A percentile compares a stretch with the other conserved stretches of the same genome.
Conservation (phyloP, 495 filamentous ascomycete genomes). For the Bombardia bombarda region DNA sequence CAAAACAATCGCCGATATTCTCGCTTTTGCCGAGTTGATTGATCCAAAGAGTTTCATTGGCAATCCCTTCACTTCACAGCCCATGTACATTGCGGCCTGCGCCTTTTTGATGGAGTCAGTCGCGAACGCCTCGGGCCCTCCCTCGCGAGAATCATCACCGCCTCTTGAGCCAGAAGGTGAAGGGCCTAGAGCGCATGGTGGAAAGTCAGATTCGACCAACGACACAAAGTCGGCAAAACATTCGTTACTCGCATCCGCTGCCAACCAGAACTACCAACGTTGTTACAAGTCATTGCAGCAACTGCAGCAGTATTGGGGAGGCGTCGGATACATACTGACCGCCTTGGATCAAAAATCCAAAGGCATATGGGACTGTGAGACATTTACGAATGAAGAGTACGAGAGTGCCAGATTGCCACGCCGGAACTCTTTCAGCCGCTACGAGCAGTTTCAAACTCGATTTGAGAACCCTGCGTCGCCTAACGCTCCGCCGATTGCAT, state of each 20-base stretch:
- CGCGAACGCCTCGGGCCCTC: constrained; percentile 48
- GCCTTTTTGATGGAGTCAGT: constrained; percentile 76
- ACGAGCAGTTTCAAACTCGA: no score
- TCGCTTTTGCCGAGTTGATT: constrained; percentile 69
- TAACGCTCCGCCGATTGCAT: constrained; percentile 53
- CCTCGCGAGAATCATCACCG: constrained; percentile 45
- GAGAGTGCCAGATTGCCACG: constrained; percentile 52
- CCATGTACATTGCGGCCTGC: constrained; percentile 83
- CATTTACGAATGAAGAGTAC: constrained; percentile 71
- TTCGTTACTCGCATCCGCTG: constrained; percentile 62
- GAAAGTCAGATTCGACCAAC: constrained; percentile 15
- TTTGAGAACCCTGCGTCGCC: constrained; percentile 30
- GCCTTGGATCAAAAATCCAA: constrained; percentile 82
- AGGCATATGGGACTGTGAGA: constrained; percentile 72
- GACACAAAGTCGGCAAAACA: constrained; percentile 55
- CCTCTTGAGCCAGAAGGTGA: constrained; percentile 18
- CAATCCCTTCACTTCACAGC: constrained; percentile 82
- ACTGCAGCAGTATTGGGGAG: constrained; percentile 73
- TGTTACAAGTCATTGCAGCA: constrained; percentile 75
- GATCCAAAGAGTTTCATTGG: constrained; percentile 74
- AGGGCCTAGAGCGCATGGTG: constrained; percentile 2
- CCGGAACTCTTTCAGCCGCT: constrained; percentile 37
- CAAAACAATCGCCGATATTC: constrained; percentile 80
- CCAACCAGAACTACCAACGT: constrained; percentile 70
- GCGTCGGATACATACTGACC: constrained; percentile 77